Percentiles rank a stretch among this genome's conserved stretches.
Evolutionary conservation across 2,329 filamentous ascomycete genomes (phyloP).

Genomic region (Ilyonectria sp.): DNA sequence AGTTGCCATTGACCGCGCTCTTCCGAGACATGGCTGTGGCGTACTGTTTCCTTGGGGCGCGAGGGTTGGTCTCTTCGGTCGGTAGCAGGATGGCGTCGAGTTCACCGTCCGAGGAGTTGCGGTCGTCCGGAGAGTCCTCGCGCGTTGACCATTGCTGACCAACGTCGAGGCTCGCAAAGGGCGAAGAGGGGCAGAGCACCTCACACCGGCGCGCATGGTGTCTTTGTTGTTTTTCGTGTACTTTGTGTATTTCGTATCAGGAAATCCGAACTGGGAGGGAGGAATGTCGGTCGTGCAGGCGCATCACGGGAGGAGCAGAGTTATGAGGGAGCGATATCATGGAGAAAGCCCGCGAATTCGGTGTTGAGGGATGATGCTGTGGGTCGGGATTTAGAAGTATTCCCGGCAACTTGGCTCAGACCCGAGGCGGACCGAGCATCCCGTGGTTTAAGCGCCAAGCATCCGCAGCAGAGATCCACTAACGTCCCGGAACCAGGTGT

Average conservation of each 20-base stretch:
- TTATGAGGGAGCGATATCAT: slow-evolving; percentile 32
- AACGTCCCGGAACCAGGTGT: slow-evolving; percentile 27
- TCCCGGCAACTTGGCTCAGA: slow-evolving; percentile 38
- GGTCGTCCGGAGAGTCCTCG: slow-evolving; percentile 43
- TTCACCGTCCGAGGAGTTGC: slow-evolving; percentile 32
- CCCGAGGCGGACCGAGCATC: slow-evolving; percentile 41
- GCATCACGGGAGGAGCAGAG: slow-evolving; percentile 22
- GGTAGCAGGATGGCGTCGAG: slow-evolving; percentile 21
- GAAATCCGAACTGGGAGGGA: background rate
- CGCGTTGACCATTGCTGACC: slow-evolving; percentile 35
- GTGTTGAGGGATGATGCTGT: slow-evolving; percentile 46
- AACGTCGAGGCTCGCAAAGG: slow-evolving; percentile 33
- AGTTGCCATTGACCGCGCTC: slow-evolving; percentile 49
- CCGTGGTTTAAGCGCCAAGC: slow-evolving; percentile 43
- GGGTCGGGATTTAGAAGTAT: slow-evolving; percentile 48
- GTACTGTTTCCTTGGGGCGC: slow-evolving; percentile 16
- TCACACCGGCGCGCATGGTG: slow-evolving; percentile 40
- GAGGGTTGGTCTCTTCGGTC: slow-evolving; percentile 16
- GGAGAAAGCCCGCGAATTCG: slow-evolving; percentile 45
- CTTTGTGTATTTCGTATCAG: slow-evolving; percentile 24
- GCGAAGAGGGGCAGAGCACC: slow-evolving; percentile 37
- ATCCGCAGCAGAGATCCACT: slow-evolving; percentile 34
- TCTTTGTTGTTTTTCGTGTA: slow-evolving; percentile 2
- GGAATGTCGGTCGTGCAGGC: slow-evolving; percentile 25
- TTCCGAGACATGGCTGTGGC: slow-evolving; percentile 28